phyloP scores from a whole-genome alignment of 306 rosid genomes.

The Echinosophora koreensis region DNA sequence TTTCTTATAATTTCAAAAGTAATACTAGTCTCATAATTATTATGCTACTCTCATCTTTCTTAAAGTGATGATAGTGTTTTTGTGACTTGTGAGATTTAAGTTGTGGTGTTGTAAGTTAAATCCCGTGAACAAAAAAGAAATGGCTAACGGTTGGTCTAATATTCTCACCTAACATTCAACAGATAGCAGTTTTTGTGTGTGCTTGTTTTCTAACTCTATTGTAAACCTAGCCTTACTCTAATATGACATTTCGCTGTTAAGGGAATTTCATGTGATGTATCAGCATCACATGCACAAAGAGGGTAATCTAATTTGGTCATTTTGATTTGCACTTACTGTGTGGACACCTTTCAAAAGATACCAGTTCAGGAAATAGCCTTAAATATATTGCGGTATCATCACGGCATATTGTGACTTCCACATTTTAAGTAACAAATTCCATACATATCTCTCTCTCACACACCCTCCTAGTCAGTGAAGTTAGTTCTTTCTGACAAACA shows the following conservation, averaged over 20 bases:
- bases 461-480: background rate
- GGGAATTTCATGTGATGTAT: conserved; percentile 32
- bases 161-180: conserved; percentile 27
- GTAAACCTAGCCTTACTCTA: conserved; percentile 29
- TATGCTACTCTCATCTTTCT: background rate
- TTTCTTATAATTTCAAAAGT: background rate
- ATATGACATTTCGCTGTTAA: background rate
- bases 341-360: conserved; percentile 23
- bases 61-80: background rate
- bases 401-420: conserved; percentile 39
- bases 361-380: conserved; percentile 39
- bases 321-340: conserved; percentile 39
- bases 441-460: conserved; percentile 1
- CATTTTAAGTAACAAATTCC: conserved; percentile 34
- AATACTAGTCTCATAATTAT: conserved; percentile 8
- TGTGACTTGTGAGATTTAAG: conserved; percentile 28
- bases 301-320: conserved; percentile 24
- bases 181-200: background rate
- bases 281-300: conserved; percentile 38
- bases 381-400: conserved; percentile 44
- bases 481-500: conserved; percentile 38
- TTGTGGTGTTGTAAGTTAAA: background rate
- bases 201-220: background rate
- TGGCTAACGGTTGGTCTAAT: background rate
- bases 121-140: conserved; percentile 8